Conservation (phyloP, 2,329 filamentous ascomycete species). For the Pestalotiopsis sp. region DNA sequence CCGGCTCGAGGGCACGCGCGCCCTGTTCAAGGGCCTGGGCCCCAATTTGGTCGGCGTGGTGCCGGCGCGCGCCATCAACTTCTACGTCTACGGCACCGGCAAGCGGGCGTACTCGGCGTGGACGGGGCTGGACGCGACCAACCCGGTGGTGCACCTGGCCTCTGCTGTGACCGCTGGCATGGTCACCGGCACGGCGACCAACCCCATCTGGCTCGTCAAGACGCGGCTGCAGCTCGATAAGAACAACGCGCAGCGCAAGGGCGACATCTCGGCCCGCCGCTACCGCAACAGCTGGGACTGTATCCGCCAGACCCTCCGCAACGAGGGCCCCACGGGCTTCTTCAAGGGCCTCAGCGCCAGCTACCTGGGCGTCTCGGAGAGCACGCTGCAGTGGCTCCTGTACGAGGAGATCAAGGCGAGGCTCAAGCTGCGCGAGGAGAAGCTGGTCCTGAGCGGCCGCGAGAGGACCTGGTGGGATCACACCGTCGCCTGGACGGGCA, state of each 20-base stretch:
- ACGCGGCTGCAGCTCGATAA: constrained; percentile 91
- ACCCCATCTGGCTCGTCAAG: constrained; percentile 97
- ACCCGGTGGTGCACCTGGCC: constrained; percentile 75
- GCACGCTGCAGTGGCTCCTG: constrained; percentile 88
- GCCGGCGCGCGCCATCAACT: constrained; percentile 88
- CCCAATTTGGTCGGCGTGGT: constrained; percentile 90
- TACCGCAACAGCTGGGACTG: constrained; percentile 92
- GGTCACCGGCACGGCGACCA: constrained; percentile 86
- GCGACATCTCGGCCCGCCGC: constrained; percentile 58
- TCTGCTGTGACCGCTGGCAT: constrained; percentile 80
- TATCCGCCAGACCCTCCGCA: constrained; percentile 75
- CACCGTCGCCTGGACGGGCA: constrained; percentile 77
- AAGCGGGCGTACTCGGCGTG: constrained; percentile 79
- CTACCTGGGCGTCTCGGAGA: constrained; percentile 89
- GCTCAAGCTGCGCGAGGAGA: constrained; percentile 67
- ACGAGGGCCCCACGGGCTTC: constrained; percentile 80
- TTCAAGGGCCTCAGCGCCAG: constrained; percentile 92
- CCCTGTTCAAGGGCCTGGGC: constrained; percentile 90
- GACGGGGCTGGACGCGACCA: constrained; percentile 71
- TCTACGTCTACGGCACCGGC: constrained; percentile 90
- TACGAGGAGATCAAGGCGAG: constrained; percentile 89
- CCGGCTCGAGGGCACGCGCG: constrained; percentile 78
- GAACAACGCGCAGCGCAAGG: constrained; percentile 67
- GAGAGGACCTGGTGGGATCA: constrained; percentile 73
- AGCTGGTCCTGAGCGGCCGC: constrained; percentile 59